These are phyloP conservation scores for Neofusicoccum laricinum DNA, from an alignment of 2,329 filamentous ascomycete species.

Conservation along the genomic window DNA sequence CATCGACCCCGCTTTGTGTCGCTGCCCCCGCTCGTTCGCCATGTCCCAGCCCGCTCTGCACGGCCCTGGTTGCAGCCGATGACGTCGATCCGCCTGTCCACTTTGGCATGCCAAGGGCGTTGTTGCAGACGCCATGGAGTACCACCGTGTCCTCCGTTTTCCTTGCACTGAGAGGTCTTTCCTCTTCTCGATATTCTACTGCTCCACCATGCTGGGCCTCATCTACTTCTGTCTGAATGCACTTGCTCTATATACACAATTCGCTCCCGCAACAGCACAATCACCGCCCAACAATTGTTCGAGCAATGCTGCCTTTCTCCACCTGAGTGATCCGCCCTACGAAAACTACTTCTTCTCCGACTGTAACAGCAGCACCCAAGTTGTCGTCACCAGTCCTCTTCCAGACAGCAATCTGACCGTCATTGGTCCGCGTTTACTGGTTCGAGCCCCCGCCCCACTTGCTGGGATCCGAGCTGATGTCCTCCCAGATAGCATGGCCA, in stretches of 20 bases:
- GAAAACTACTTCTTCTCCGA: slow-evolving; percentile 66
- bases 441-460: slow-evolving; percentile 21
- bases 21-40: not conserved
- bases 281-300: slow-evolving; percentile 20
- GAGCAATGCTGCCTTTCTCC: slow-evolving; percentile 35
- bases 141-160: no score
- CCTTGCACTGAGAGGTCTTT: not conserved
- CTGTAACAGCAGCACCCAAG: slow-evolving; percentile 58
- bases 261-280: not conserved
- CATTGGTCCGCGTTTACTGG: slow-evolving; percentile 57
- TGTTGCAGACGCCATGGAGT: not conserved
- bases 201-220: not conserved
- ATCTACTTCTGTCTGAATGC: not conserved
- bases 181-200: not conserved
- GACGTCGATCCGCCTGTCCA: not conserved
- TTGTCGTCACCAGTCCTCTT: slow-evolving; percentile 59
- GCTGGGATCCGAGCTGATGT: slow-evolving; percentile 3
- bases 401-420: slow-evolving; percentile 52
- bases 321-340: slow-evolving; percentile 57
- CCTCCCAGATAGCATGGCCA: slow-evolving; percentile 53
- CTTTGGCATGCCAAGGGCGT: not conserved
- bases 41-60: not conserved
- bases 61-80: not conserved
- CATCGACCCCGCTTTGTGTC: not conserved
- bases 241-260: not conserved